phyloP scores from a whole-genome alignment of 140 eudicot genomes.

The Anethum foeniculum region DNA sequence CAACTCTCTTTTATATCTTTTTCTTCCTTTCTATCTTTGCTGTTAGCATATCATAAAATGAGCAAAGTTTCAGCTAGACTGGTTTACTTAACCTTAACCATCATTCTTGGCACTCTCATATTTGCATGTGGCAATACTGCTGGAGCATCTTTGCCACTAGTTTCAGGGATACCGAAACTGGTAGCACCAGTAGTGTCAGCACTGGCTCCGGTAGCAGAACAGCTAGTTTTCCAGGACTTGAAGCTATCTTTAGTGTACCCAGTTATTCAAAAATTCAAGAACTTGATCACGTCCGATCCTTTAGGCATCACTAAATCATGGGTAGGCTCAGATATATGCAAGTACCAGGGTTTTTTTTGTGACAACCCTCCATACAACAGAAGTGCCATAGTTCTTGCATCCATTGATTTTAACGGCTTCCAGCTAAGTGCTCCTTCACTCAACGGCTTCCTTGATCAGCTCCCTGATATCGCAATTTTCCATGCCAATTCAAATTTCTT shows the following conservation, averaged over 20 bases:
- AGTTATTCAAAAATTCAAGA: conserved; percentile 58
- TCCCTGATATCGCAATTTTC: conserved; percentile 80
- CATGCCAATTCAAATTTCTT: conserved; percentile 88
- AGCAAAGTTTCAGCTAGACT: background rate
- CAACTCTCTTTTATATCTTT: background rate
- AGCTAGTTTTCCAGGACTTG: conserved; percentile 37
- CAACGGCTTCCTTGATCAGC: conserved; percentile 60
- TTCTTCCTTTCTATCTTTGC: background rate
- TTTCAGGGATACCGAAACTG: background rate
- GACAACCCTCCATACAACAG: conserved; percentile 69
- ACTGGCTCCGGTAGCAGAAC: background rate
- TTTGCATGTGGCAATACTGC: background rate
- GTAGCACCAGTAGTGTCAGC: background rate
- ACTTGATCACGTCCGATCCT: conserved; percentile 55
- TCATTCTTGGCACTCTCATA: conserved; percentile 1
- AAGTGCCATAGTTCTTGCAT: conserved; percentile 53
- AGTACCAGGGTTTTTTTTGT: conserved; percentile 69
- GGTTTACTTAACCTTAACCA: background rate
- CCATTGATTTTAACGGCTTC: conserved; percentile 83
- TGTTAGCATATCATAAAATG: conserved; percentile 2
- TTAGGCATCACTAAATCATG: conserved; percentile 59
- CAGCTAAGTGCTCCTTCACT: conserved; percentile 60
- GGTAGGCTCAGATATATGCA: conserved; percentile 73
- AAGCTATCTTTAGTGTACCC: conserved; percentile 56
- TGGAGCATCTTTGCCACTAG: background rate